phyloP scores from a whole-genome alignment of 176 grass and related monocot species.

The Secale cereale region DNA sequence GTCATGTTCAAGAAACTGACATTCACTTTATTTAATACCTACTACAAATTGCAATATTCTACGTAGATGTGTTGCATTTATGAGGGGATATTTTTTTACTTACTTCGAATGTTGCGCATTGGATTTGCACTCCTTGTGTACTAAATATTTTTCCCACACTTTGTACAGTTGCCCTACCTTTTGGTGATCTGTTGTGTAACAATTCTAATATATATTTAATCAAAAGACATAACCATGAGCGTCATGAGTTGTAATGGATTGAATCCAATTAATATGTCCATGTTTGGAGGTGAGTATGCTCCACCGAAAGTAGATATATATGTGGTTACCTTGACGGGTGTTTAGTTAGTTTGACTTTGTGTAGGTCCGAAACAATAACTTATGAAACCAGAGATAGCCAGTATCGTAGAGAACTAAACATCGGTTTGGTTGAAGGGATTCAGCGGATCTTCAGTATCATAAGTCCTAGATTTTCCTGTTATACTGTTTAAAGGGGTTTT shows the following conservation, averaged over 20 bases:
- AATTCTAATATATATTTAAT: not conserved
- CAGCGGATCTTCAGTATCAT: not conserved
- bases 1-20: too few relatives aligned
- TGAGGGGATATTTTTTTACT: too few relatives aligned
- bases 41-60: too few relatives aligned
- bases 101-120: too few relatives aligned
- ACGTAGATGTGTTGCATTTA: too few relatives aligned
- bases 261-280: not conserved
- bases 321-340: not conserved
- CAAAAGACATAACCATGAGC: not conserved
- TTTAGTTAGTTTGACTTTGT: not conserved
- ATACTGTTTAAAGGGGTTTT: not conserved
- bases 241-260: not conserved
- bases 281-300: slow-evolving; percentile 21
- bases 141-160: too few relatives aligned
- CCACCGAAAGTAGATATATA: not conserved
- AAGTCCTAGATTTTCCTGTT: not conserved
- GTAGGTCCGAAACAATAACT: too few relatives aligned
- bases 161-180: too few relatives aligned
- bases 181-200: not conserved
- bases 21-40: too few relatives aligned
- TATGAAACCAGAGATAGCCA: too few relatives aligned
- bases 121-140: too few relatives aligned
- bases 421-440: not conserved
- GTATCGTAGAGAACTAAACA: not conserved